Percentiles rank a stretch among this genome's conserved stretches.
Evolutionary conservation across 352 stramenopile genomes (phyloP).

Genomic region (Globisporangium perplexum): DNA sequence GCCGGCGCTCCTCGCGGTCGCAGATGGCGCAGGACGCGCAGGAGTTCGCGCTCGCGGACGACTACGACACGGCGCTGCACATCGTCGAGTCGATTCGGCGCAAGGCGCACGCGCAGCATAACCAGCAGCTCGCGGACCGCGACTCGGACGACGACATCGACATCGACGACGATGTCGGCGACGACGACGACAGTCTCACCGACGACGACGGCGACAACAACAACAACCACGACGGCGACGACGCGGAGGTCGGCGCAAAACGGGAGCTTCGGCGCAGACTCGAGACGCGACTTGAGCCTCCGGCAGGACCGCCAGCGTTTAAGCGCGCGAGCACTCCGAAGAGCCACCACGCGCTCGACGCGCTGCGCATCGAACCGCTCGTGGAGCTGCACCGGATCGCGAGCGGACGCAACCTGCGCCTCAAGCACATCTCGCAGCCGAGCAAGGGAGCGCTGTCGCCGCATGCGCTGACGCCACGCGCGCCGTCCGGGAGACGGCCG

Average conservation of each 20-base stretch:
- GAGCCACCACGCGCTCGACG: background rate
- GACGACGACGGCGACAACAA: background rate
- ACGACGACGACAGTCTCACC: background rate
- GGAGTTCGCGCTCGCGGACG: background rate
- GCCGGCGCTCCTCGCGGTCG: too few relatives aligned
- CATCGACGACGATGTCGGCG: background rate
- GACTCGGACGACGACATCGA: background rate
- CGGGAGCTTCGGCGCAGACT: too few relatives aligned
- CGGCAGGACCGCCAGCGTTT: too few relatives aligned
- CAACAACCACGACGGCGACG: background rate
- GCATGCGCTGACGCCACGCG: conserved; percentile 37
- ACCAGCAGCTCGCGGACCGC: background rate
- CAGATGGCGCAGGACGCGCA: conserved; percentile 6
- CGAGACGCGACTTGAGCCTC: background rate
- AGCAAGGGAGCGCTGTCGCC: conserved; percentile 27
- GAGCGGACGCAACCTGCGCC: conserved; percentile 39
- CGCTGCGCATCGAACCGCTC: conserved; percentile 9
- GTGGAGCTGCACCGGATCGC: conserved; percentile 47
- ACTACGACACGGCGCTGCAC: conserved; percentile 16
- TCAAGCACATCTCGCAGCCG: conserved; percentile 34
- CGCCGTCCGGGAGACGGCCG: conserved; percentile 28
- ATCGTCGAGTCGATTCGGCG: conserved; percentile 15
- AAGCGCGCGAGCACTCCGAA: background rate
- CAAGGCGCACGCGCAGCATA: conserved; percentile 3
- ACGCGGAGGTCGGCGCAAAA: background rate